Evolutionary conservation across 2,329 filamentous ascomycete genomes (phyloP).

Genomic region (Diplocarpon mali): DNA sequence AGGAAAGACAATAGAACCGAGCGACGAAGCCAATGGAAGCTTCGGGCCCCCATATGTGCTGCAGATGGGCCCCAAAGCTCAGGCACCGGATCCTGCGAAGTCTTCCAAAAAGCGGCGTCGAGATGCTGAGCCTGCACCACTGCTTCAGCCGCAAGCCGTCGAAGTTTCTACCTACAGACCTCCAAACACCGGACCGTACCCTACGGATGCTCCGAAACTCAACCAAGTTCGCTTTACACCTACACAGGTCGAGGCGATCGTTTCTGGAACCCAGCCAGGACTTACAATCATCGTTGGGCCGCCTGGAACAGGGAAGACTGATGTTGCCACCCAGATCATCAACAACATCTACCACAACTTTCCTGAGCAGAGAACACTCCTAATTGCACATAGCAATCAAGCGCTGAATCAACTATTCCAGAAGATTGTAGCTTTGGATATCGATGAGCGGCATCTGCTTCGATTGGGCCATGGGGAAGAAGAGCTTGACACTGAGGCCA

Average conservation of each 20-base stretch:
- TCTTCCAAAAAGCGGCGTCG: conserved; percentile 80
- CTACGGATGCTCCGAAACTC: conserved; percentile 66
- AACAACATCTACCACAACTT: conserved; percentile 99
- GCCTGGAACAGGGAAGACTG: conserved; percentile 96
- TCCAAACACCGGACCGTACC: conserved; percentile 81
- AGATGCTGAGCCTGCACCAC: conserved; percentile 57
- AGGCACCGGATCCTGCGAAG: conserved; percentile 40
- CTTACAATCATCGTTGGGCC: conserved; percentile 90
- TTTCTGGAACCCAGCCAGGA: conserved; percentile 87
- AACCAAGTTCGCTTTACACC: conserved; percentile 85
- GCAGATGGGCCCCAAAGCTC: conserved; percentile 48
- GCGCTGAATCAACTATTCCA: conserved; percentile 95
- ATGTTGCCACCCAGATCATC: conserved; percentile 96
- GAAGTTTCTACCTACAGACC: conserved; percentile 85
- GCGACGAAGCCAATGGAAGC: conserved; percentile 56
- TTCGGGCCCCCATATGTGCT: conserved; percentile 85
- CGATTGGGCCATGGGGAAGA: conserved; percentile 92
- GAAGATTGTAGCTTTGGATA: conserved; percentile 93
- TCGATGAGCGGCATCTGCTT: conserved; percentile 87
- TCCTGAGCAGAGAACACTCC: conserved; percentile 77
- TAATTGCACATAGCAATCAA: conserved; percentile 96
- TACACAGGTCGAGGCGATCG: conserved; percentile 82
- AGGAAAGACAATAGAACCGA: conserved; percentile 75
- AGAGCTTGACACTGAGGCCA: conserved; percentile 74
- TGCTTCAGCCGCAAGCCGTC: conserved; percentile 54